phyloP scores from a whole-genome alignment of 768 basidiomycete genomes.

The Leccinum pellstonianum region DNA sequence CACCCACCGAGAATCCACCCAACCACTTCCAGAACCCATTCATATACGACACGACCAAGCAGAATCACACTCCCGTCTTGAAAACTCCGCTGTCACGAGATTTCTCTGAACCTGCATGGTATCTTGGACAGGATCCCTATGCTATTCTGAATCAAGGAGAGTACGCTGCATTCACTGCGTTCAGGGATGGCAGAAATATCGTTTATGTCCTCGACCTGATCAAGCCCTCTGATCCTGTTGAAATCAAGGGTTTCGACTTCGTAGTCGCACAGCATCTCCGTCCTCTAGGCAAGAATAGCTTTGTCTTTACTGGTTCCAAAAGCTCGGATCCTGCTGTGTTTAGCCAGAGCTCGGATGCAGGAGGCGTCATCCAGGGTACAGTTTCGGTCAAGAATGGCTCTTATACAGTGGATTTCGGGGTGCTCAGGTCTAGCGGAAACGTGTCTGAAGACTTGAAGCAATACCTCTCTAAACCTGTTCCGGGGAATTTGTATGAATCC shows the following conservation, averaged over 20 bases:
- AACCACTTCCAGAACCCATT: conserved; percentile 49
- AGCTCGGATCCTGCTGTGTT: not conserved
- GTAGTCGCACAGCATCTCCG: conserved; percentile 16
- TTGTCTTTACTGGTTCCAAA: not conserved
- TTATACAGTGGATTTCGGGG: not conserved
- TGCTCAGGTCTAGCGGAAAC: conserved; percentile 17
- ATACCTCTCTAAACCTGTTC: conserved; percentile 16
- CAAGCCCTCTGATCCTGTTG: not conserved
- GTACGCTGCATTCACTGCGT: conserved; percentile 32
- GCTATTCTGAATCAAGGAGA: conserved; percentile 23
- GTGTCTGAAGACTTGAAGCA: not conserved
- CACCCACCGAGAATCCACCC: conserved; percentile 38
- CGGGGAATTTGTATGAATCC: conserved; percentile 1
- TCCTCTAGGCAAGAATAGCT: not conserved
- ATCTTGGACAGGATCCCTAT: conserved; percentile 19
- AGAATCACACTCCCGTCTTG: conserved; percentile 28
- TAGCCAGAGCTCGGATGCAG: not conserved
- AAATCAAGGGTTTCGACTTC: conserved; percentile 5
- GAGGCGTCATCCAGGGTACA: not conserved
- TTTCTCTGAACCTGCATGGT: conserved; percentile 23
- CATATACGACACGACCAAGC: conserved; percentile 24
- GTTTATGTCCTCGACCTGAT: conserved; percentile 33
- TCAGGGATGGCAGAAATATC: conserved; percentile 29
- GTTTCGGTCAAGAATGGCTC: not conserved
- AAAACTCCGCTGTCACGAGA: conserved; percentile 22